Base-by-base conservation (phyloP, 164 flowering plant genomes). In the Sedum album region DNA sequence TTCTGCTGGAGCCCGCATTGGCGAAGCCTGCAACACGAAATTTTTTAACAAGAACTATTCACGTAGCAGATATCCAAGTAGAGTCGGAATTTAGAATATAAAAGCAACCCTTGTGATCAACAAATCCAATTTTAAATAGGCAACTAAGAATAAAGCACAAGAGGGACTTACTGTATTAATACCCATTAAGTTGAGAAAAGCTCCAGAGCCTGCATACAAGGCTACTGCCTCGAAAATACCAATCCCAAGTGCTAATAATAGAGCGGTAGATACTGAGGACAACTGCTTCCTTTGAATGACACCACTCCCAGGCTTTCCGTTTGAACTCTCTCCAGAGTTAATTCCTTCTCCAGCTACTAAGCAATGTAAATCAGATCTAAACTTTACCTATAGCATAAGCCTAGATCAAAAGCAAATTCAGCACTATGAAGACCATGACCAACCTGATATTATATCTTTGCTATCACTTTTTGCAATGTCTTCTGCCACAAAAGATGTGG, bases 401-500 rank as follows among this genome's bases (percentile, higher is more conserved):
- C n/a, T n/a, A 39, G 5, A 8, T 39, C 31, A 15, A 49, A 49
- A 17, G 55, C 21, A 49, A 23, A 20, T 49, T 49, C 62, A 60
- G 38, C 6, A 71, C 28, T 5, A 10, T 60, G n/a, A 21, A 31
- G 6, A 53, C 66, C 38, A 65, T 60, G 65, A 53, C 57, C 71
- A 55, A 89, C 95, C 97, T 83, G 90, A 71, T 33, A 69, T 20
- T 51, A 77, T 79, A 38, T 72, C 73, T 62, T 66, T n/a, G n/a
- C n/a, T 61, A 48, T 82, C 75, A 68, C 65, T 76, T 76, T 78
- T 87, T 57, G 97, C 70, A 66, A 95, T 81, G 73, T 95, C 98
- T 75, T 92, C 91, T 68, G 99, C 98, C 68, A 90, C 97, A 72
- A 92, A 89, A 31, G 99, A 95, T 69, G 99, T 95, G 71, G 99